A percentile compares a stretch with the other conserved stretches of the same genome.
Evolutionary conservation across 2,329 filamentous ascomycete genomes (phyloP).

Genomic region (Didymella pinodella): DNA sequence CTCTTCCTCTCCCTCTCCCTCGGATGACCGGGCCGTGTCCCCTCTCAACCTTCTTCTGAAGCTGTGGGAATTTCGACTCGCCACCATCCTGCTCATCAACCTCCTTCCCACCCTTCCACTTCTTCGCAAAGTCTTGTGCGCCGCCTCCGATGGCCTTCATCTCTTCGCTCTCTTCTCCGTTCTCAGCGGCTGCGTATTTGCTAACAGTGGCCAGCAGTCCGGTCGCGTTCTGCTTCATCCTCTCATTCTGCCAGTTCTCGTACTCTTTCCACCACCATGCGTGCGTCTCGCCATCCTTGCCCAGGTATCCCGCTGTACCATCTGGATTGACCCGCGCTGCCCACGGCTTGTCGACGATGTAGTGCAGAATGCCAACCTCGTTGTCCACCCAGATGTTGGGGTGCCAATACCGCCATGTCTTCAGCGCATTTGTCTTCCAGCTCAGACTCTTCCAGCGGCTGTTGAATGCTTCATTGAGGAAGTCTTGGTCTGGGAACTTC

Average conservation of each 20-base stretch:
- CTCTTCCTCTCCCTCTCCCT: conserved; percentile 21
- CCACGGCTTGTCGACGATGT: conserved; percentile 66
- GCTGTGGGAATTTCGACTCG: conserved; percentile 6
- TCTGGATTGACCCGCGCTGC: conserved; percentile 53
- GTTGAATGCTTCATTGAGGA: conserved; percentile 59
- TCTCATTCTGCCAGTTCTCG: conserved; percentile 51
- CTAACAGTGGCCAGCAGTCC: conserved; percentile 31
- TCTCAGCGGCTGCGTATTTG: conserved; percentile 35
- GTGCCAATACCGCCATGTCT: conserved; percentile 64
- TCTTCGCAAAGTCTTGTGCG: conserved; percentile 45
- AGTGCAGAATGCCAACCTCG: conserved; percentile 59
- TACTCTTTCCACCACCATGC: conserved; percentile 62
- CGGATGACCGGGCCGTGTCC: conserved; percentile 42
- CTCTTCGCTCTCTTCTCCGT: conserved; percentile 35
- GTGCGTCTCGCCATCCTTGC: conserved; percentile 61
- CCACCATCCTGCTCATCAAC: conserved; percentile 8
- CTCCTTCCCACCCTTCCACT: conserved; percentile 29
- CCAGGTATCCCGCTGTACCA: conserved; percentile 58
- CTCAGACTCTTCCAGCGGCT: conserved; percentile 55
- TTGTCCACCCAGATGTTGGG: conserved; percentile 60
- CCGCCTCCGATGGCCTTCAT: conserved; percentile 44
- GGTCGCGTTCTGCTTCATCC: conserved; percentile 28
- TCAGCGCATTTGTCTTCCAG: conserved; percentile 63
- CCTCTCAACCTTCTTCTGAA: conserved; percentile 30
- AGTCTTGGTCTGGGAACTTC: conserved; percentile 64